Base-by-base conservation (phyloP, 306 rosid genomes). In the Arachis hypogaea region DNA sequence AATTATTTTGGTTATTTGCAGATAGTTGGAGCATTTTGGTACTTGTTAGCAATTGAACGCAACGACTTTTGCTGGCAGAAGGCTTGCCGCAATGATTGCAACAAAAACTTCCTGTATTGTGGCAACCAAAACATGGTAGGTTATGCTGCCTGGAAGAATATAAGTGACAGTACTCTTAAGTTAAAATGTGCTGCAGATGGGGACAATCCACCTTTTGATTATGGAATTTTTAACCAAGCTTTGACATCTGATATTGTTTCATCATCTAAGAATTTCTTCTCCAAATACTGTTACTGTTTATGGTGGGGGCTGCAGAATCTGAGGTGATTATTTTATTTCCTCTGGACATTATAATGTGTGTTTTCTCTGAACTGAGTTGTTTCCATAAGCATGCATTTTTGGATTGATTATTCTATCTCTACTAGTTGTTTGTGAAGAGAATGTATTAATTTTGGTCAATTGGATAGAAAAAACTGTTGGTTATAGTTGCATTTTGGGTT, bases 301-400 rank as follows among this genome's bases (percentile, higher is more conserved):
- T 94, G 97, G 99, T 94, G 99, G 99, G 99, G 99, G 59, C 93
- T 92, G 61, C 99, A 94, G 78, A 94, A 94, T 64, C 85, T 94
- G 81, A 94, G 99, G 97, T 92, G 76, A 68, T 62, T 77, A 50
- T 70, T 77, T 40, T 61, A 45, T 63, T 71, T 59, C 43, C 12
- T 42, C 44, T 12, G 49, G 52, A 60, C 57, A 58, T 40, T 49
- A 33, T 18, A 59, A 65, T 44, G 49, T 44, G 40, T 44, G 5
- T 55, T 57, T 30, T 70, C 51, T 38, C 18, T 73, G 55, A 59
- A 44, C 73, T 64, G 44, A 43, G 47, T 30, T 0, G 49, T 70
- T 63, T 66, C 18, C 40, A 46, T 30, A 63, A 11, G 59, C 70
- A 46, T 58, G 57, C 43, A 70, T 22, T 54, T 69, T 44, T 44